phyloP scores from a whole-genome alignment of 2,329 filamentous ascomycete genomes.

The Verticillium alfalfae region DNA sequence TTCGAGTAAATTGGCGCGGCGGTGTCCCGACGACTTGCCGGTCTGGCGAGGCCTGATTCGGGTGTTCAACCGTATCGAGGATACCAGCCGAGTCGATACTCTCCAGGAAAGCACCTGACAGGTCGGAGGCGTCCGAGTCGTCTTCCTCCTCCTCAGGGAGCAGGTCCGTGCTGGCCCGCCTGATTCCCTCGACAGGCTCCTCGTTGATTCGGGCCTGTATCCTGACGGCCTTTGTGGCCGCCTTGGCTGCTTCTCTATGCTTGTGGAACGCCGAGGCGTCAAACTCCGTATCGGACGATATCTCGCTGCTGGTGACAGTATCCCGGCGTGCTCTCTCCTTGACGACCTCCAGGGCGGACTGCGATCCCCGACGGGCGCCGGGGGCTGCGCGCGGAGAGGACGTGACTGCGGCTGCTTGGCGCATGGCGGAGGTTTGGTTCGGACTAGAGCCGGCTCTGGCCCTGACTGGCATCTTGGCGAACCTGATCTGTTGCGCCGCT shows the following conservation, averaged over 20 bases:
- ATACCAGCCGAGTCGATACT: constrained; percentile 69
- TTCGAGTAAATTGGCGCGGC: constrained; percentile 52
- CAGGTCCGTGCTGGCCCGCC: constrained; percentile 41
- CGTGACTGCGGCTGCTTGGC: constrained; percentile 40
- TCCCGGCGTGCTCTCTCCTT: constrained; percentile 67
- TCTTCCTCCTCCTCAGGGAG: constrained; percentile 55
- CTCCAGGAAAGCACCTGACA: constrained; percentile 60
- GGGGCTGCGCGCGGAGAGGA: constrained; percentile 41
- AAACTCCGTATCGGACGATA: constrained; percentile 77
- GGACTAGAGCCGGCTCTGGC: constrained; percentile 85
- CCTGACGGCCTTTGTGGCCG: constrained; percentile 48
- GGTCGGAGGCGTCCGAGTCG: constrained; percentile 56
- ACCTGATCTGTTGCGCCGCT: constrained; percentile 86
- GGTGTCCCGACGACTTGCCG: constrained; percentile 59
- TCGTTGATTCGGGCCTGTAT: constrained; percentile 47
- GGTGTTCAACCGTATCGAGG: constrained; percentile 58
- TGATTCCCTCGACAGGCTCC: constrained; percentile 37
- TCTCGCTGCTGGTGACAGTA: constrained; percentile 76
- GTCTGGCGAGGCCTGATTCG: constrained; percentile 47
- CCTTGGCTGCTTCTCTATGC: constrained; percentile 55
- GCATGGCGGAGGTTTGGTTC: constrained; percentile 60
- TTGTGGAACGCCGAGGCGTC: constrained; percentile 61
- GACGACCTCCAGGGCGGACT: constrained; percentile 64
- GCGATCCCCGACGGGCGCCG: constrained; percentile 57
- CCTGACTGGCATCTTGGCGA: constrained; percentile 89